phyloP scores from a whole-genome alignment of 139 green algal genomes.

The Monoraphidium neglectum region DNA sequence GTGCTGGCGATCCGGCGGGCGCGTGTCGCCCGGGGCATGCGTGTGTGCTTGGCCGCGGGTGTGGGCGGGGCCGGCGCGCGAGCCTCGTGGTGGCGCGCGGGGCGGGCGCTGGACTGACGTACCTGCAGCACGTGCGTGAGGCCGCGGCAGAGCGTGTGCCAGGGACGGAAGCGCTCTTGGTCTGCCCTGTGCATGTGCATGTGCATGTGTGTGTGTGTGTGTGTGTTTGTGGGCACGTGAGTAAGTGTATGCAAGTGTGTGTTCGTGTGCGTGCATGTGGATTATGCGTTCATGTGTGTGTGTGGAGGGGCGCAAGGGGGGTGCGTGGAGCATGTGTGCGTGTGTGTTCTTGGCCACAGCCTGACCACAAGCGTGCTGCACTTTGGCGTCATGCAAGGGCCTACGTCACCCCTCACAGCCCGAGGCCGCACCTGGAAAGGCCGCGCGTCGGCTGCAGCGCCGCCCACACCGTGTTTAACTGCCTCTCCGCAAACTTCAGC shows the following conservation, averaged over 20 bases:
- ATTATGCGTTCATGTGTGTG: background rate
- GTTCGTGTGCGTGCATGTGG: background rate
- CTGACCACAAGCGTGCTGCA: background rate
- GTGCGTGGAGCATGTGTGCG: background rate
- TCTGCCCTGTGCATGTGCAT: conserved; percentile 1
- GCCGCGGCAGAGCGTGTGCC: conserved; percentile 65
- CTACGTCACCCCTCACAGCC: background rate
- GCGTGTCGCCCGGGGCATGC: too few relatives aligned
- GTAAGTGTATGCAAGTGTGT: background rate
- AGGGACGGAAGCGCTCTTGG: conserved; percentile 37
- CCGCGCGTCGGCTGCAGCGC: conserved; percentile 55
- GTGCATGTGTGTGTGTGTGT: background rate
- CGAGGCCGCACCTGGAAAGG: conserved; percentile 24
- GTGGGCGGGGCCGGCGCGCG: too few relatives aligned
- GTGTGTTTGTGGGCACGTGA: background rate
- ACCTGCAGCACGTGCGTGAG: conserved; percentile 70
- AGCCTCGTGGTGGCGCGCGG: too few relatives aligned
- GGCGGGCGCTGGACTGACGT: too few relatives aligned
- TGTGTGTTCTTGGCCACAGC: background rate
- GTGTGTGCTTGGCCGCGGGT: too few relatives aligned
- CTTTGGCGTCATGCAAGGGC: background rate
- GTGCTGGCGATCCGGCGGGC: too few relatives aligned
- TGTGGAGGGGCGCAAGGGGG: background rate
- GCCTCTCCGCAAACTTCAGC: conserved; percentile 83
- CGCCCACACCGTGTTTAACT: conserved; percentile 69